Evolutionary conservation across 2,329 filamentous ascomycete species (phyloP).

Genomic region (Colletotrichum liaoningense): DNA sequence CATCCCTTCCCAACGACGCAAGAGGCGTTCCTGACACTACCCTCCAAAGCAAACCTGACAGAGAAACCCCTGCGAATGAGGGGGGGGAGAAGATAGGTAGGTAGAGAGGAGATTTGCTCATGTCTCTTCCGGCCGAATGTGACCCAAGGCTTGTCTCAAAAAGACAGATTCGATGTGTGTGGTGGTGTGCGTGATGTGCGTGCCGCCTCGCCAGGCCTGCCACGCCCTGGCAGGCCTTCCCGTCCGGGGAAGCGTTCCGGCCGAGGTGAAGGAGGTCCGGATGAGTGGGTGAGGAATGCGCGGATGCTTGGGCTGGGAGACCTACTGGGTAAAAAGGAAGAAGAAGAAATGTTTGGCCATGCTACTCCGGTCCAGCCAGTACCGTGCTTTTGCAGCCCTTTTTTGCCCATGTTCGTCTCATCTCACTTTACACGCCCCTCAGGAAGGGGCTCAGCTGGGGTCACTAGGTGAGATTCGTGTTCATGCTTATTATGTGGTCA

Average conservation of each 20-base stretch:
- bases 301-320: slow-evolving; percentile 1
- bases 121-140: slow-evolving; percentile 13
- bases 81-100: neutral
- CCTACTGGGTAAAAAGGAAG: neutral
- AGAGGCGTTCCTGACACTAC: slow-evolving; percentile 28
- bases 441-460: neutral
- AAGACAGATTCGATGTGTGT: neutral
- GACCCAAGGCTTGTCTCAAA: slow-evolving; percentile 11
- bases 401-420: neutral
- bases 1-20: slow-evolving; percentile 25
- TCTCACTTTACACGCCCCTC: slow-evolving; percentile 23
- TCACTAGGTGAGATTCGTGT: slow-evolving; percentile 26
- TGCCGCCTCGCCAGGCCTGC: slow-evolving; percentile 7
- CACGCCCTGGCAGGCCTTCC: slow-evolving; percentile 28
- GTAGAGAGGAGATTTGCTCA: too few relatives aligned
- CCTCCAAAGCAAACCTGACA: slow-evolving; percentile 4
- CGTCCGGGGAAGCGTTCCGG: slow-evolving; percentile 28
- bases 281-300: neutral
- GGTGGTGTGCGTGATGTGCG: neutral
- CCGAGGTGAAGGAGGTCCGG: neutral
- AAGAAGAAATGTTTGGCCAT: neutral
- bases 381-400: neutral
- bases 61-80: slow-evolving; percentile 4
- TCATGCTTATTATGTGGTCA: slow-evolving; percentile 33
- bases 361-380: neutral